phyloP scores from a whole-genome alignment of 148 eudicot genomes.

The Arbutus unedo region DNA sequence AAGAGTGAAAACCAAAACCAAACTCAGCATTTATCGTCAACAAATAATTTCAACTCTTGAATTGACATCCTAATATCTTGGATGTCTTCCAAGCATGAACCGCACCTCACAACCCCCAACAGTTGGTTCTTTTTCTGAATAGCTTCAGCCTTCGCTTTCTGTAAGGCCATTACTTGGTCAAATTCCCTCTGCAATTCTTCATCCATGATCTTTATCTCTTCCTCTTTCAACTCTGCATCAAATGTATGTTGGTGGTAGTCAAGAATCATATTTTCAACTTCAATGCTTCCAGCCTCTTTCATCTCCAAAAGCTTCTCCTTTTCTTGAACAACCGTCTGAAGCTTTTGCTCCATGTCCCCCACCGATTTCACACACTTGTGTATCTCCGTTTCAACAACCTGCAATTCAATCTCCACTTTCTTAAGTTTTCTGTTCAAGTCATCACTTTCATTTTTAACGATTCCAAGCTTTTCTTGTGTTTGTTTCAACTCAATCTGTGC shows the following conservation, averaged over 20 bases:
- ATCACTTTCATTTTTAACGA: conserved; percentile 44
- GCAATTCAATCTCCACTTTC: conserved; percentile 44
- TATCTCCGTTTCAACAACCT: conserved; percentile 32
- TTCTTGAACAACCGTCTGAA: conserved; percentile 41
- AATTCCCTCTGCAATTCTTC: conserved; percentile 43
- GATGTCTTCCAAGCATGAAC: conserved; percentile 43
- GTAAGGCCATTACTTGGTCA: conserved; percentile 30
- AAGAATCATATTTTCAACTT: conserved; percentile 48
- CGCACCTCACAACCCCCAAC: conserved; percentile 23
- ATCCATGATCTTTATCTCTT: conserved; percentile 55
- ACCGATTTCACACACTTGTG: conserved; percentile 35
- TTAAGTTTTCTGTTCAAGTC: conserved; percentile 39
- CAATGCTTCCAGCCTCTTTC: conserved; percentile 48
- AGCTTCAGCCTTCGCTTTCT: conserved; percentile 39
- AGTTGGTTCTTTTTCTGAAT: conserved; percentile 33
- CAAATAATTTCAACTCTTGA: conserved; percentile 39
- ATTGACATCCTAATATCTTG: conserved; percentile 45
- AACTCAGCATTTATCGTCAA: conserved; percentile 23
- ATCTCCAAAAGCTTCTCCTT: conserved; percentile 52
- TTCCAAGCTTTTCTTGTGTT: conserved; percentile 48
- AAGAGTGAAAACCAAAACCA: neutral
- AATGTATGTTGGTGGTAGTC: conserved; percentile 57
- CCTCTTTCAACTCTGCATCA: conserved; percentile 44
- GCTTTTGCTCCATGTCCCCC: conserved; percentile 49
- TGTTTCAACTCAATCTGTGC: conserved; percentile 59